These are phyloP conservation scores for Boletus pseudo-olivaceus DNA, from an alignment of 768 basidiomycete species.

Conservation along the genomic window DNA sequence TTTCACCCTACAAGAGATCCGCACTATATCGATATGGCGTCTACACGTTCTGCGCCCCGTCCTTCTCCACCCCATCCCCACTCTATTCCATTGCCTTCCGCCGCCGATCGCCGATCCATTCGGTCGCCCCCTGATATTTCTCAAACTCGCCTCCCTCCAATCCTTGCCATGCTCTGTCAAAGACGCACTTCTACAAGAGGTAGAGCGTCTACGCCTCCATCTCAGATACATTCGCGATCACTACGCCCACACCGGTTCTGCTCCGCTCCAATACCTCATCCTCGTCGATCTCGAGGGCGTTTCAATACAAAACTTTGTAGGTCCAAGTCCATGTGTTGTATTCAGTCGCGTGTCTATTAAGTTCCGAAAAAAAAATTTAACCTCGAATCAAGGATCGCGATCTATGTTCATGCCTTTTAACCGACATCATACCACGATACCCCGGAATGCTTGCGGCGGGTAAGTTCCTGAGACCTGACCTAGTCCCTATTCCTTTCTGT, in stretches of 20 bases:
- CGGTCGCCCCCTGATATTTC: constrained; percentile 60
- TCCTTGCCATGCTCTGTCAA: constrained; percentile 38
- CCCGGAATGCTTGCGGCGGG: constrained; percentile 77
- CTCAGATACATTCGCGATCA: constrained; percentile 46
- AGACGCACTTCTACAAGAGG: constrained; percentile 42
- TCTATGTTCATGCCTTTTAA: constrained; percentile 58
- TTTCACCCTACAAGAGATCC: constrained; percentile 57
- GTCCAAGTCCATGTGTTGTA: constrained; percentile 20
- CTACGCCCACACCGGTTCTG: constrained; percentile 24
- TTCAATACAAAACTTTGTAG: constrained; percentile 55
- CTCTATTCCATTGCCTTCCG: constrained; percentile 53
- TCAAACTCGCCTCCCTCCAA: constrained; percentile 45
- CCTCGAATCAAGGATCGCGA: constrained; percentile 48
- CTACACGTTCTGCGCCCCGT: constrained; percentile 35
- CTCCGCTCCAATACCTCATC: constrained; percentile 62
- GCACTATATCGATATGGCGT: constrained; percentile 57
- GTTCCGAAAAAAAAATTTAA: constrained; percentile 6
- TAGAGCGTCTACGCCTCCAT: constrained; percentile 58
- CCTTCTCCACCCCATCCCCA: constrained; percentile 30
- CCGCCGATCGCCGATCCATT: constrained; percentile 52
- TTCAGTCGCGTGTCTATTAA: constrained; percentile 11
- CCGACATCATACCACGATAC: constrained; percentile 65
- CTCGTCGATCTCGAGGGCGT: constrained; percentile 61
- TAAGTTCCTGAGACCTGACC: constrained; percentile 29
- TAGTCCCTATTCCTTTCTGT: neutral